These are phyloP conservation scores for Fraxinus sp. DNA, from an alignment of 305 asterid species.

Conservation along the genomic window DNA sequence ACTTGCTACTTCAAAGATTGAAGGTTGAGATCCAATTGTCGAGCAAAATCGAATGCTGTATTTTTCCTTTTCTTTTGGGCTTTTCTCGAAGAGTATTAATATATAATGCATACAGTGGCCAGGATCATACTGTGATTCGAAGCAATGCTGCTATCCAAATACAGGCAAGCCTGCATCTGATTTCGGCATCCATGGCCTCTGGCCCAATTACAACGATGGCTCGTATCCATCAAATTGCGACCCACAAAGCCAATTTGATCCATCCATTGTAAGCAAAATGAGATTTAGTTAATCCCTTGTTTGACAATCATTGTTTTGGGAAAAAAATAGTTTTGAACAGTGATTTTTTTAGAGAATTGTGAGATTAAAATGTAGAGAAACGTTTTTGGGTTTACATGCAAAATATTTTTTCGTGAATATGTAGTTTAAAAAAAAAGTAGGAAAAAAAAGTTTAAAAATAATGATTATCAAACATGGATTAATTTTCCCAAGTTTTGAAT, in stretches of 20 bases:
- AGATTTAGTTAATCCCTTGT: not conserved
- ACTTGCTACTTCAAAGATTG: not conserved
- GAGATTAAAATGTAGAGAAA: too few species aligned
- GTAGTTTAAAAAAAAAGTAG: too few species aligned
- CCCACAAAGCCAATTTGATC: constrained; percentile 36
- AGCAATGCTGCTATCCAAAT: constrained; percentile 62
- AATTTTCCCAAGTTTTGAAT: not conserved
- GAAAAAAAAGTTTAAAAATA: too few species aligned
- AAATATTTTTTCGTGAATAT: too few species aligned
- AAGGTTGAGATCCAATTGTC: too few species aligned
- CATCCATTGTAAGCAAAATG: constrained; percentile 39
- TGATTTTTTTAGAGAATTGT: too few species aligned
- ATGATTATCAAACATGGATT: not conserved
- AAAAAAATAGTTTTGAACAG: too few species aligned
- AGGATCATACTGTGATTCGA: constrained; percentile 61
- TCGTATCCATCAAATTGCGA: constrained; percentile 71
- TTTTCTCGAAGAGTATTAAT: not conserved
- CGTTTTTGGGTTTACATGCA: too few species aligned
- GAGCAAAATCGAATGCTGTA: too few species aligned
- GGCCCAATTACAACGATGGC: constrained; percentile 71
- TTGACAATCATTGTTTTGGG: too few species aligned
- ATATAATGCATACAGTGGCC: constrained; percentile 54
- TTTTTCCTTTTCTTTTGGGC: too few species aligned
- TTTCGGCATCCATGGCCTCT: constrained; percentile 73
- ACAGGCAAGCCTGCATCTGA: constrained; percentile 72